Evolutionary conservation across 2,329 filamentous ascomycete species (phyloP), one percentile per base, ranked within the genome.

Genomic region (Harringtonia aguacate): DNA sequence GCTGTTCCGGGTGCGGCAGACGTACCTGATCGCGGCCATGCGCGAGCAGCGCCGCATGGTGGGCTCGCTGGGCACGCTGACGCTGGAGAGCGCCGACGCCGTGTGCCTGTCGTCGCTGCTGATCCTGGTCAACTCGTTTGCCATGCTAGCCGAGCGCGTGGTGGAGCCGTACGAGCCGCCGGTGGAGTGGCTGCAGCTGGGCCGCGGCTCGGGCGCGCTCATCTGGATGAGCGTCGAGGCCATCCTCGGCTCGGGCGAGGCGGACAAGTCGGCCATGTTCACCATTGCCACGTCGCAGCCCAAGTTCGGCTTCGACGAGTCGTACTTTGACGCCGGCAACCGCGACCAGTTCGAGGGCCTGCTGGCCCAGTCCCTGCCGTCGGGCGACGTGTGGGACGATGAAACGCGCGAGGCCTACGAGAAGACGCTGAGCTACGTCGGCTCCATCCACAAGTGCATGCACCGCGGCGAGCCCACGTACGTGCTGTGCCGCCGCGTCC

Each of bases 391-490:
- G 20, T 53, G 52, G 52, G 20, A 36, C 36, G 53, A 52, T 43
- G 50, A 47, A 14, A 55, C 54, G 15, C 48, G 52, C 10, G 52
- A 52, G 2, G 52, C 55, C 14, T 58, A 58, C 48, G 55, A 58
- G 39, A 53, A 55, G 41, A 50, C 55, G 7, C 48, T 58, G 10
- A 52, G 50, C 42, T 57, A 55, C 27, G 48, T 57, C 5, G 56
- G 56, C 22, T 55, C 52, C 18, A 44, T 58, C 13, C 54, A 58
- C 31, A 43, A 46, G 4, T 47, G 50, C 33, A 51, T 55, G 22
- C 48, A 52, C 41, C 52, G 52, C 29, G 56, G 56, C 27, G 59
- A 61, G 50, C 56, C 59, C 4, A 48, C 55, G 18, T 57, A 61
- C 31, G 54, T 56, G 1, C 29, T 61, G 21, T 48, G 53, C 38